Evolutionary conservation across 441 rosid species (phyloP), one percentile per base, ranked within the genome.

Genomic region (Jatropha multifida): DNA sequence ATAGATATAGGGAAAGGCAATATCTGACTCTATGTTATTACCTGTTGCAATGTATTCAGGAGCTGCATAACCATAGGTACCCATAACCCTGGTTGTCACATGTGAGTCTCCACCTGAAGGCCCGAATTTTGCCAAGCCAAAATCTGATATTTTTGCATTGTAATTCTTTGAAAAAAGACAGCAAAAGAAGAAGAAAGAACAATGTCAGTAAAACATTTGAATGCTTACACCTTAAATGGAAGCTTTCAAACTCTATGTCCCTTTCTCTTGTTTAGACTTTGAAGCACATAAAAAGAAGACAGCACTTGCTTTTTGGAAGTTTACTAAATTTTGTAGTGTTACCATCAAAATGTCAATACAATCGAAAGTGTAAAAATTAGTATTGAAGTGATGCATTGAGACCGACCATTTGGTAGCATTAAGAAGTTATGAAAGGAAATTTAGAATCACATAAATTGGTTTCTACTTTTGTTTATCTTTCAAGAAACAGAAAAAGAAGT

Each of bases 31-130:
- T 7, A 52, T 13, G 59, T 44, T 74, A 32, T 32, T 80, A 94
- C 98, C 97, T 72, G 97, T 94, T 41, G 95, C 90, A 59, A 93
- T 86, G 77, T 91, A 93, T 73, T 93, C 98, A 0, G 95, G 98
- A 76, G 97, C 97, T 62, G 93, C 96, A 27, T 92, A 92, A 73
- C 98, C 97, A 9, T 81, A 78, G 11, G 97, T 90, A 44, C 98
- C 98, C 91, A 92, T 92, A 15, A 94, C 83, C 27, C 94, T 78
- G 18, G 98, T 94, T 61, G 97, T 88, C 59, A 94, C 86, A 32
- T 94, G 96, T 46, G 98, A 89, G 20, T 88, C 90, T 78, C 95
- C 93, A 0, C 88, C 92, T 0, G 96, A 90, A 83, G 96, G 98
- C 67, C 98, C 98, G 69, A 87, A 60, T 67, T 90, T 94, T 26